Conservation (phyloP, 371 early-diverging fungal species). For the Mortierella sp. region DNA sequence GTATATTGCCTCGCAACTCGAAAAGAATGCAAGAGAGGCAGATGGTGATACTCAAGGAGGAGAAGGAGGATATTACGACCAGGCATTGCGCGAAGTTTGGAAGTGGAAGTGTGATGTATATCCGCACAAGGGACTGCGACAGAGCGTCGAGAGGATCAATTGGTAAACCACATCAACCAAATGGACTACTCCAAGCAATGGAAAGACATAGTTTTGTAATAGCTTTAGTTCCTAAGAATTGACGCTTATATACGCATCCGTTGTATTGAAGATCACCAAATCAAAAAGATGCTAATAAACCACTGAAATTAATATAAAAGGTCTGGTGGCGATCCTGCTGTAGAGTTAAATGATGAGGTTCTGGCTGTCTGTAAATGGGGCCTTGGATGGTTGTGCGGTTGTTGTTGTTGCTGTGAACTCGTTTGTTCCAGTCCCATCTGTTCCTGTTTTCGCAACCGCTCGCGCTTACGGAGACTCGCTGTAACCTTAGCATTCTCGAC, state of each 20-base stretch:
- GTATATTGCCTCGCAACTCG: slow-evolving; percentile 32
- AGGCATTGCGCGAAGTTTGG: slow-evolving; percentile 43
- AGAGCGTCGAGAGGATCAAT: slow-evolving; percentile 33
- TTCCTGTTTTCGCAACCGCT: neutral
- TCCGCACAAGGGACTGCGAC: slow-evolving; percentile 47
- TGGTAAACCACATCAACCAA: slow-evolving; percentile 13
- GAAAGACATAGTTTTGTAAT: neutral
- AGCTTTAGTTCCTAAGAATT: too few species aligned
- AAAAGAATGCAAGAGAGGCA: slow-evolving; percentile 1
- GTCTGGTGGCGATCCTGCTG: slow-evolving; percentile 27
- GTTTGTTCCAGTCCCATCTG: neutral
- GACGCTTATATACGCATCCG: too few species aligned
- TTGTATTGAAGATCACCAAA: neutral
- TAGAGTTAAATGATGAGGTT: neutral
- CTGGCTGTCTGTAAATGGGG: neutral
- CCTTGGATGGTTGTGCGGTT: neutral
- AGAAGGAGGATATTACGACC: slow-evolving; percentile 16
- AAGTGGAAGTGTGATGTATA: slow-evolving; percentile 58
- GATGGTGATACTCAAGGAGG: neutral
- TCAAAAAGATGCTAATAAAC: neutral
- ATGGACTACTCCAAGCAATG: neutral
- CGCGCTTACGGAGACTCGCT: slow-evolving; percentile 3
- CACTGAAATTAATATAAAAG: slow-evolving; percentile 20
- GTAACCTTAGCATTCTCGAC: slow-evolving; percentile 22
- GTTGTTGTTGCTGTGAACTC: neutral